A percentile compares a stretch with the other conserved stretches of the same genome.
Conservation (phyloP, 768 basidiomycete species). For the Leccinum sublutescens region DNA sequence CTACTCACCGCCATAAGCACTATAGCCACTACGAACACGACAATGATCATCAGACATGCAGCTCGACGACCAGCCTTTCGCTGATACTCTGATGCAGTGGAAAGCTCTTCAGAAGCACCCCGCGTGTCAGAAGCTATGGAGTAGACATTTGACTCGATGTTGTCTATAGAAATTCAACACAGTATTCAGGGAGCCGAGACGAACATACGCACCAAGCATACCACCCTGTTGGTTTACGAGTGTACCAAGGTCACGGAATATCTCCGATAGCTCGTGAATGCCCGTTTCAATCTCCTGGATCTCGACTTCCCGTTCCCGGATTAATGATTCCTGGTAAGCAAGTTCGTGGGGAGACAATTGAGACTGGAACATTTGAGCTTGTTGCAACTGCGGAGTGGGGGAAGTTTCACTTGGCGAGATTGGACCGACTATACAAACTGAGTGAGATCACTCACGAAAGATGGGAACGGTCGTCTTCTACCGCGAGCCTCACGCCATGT, state of each 20-base stretch:
- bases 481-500: conserved; percentile 77
- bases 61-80: conserved; percentile 89
- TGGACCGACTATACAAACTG: not conserved
- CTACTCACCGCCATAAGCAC: conserved; percentile 87
- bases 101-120: conserved; percentile 82
- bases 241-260: conserved; percentile 94
- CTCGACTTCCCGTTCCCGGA: conserved; percentile 81
- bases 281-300: conserved; percentile 96
- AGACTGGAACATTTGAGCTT: conserved; percentile 65
- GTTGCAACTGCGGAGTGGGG: conserved; percentile 57
- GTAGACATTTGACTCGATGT: conserved; percentile 91
- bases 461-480: conserved; percentile 66
- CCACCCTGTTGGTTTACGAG: conserved; percentile 92
- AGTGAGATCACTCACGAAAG: conserved; percentile 14
- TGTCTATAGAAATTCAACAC: conserved; percentile 52
- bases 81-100: conserved; percentile 89
- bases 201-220: conserved; percentile 74
- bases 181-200: not conserved
- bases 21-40: conserved; percentile 82
- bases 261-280: conserved; percentile 93
- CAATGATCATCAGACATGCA: conserved; percentile 84
- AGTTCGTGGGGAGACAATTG: conserved; percentile 89
- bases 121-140: conserved; percentile 81
- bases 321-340: conserved; percentile 90
- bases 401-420: conserved; percentile 33